These are phyloP conservation scores for Bryoglossum gracile DNA, from an alignment of 495 filamentous ascomycete genomes.

Conservation along the genomic window DNA sequence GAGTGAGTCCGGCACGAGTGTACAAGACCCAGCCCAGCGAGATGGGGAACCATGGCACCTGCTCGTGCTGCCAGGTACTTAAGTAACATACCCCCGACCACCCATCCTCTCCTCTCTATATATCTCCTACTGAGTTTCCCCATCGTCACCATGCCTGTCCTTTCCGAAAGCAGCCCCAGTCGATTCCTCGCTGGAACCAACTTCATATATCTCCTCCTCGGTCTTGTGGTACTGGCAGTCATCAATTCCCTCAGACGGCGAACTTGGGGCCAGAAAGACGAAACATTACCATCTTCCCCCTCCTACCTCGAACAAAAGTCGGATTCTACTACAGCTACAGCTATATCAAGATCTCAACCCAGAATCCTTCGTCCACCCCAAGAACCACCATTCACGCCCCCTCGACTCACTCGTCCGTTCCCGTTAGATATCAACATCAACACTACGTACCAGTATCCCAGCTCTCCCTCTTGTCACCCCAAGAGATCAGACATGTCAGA, in stretches of 20 bases:
- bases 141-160: constrained; percentile 16
- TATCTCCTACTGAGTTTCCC: not conserved
- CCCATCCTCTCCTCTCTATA: not conserved
- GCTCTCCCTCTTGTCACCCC: too few relatives aligned
- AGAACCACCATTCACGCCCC: constrained; percentile 7
- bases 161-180: constrained; percentile 4
- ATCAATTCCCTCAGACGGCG: too few relatives aligned
- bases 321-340: not conserved
- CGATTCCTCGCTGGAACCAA: not conserved
- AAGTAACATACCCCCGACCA: not conserved
- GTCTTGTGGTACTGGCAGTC: constrained; percentile 1
- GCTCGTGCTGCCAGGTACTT: not conserved
- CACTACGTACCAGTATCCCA: not conserved
- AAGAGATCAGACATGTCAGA: too few relatives aligned
- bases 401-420: too few relatives aligned
- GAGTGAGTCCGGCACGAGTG: too few relatives aligned
- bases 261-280: too few relatives aligned
- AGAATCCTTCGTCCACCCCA: not conserved
- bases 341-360: not conserved
- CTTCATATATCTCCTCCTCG: not conserved
- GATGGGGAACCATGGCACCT: too few relatives aligned
- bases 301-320: not conserved
- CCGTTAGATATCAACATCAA: too few relatives aligned
- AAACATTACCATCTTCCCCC: not conserved
- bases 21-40: too few relatives aligned